Evolutionary conservation across 352 stramenopile species (phyloP), one percentile per base, ranked within the genome.

Genomic region (Pythium chondricola): DNA sequence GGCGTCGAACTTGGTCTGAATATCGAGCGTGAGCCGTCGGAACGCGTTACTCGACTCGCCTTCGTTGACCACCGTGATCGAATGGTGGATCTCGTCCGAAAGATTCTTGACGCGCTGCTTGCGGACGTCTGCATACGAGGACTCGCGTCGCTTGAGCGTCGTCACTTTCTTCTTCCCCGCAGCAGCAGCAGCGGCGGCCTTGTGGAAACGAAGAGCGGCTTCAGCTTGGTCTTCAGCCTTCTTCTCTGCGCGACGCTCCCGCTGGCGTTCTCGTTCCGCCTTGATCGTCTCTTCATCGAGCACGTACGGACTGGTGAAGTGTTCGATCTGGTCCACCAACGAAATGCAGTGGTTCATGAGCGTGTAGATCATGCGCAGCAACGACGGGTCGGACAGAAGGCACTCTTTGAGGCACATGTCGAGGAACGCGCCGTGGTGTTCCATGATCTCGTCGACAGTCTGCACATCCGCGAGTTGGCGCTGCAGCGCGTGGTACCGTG

Each of bases 341-440:
- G 88, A 73, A 31, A 97, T 79, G 58, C 96, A 99, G 14, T 97
- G 96, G 11, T 87, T 98, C 89, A 99, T 96, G 43, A 99, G 74
- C 60, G 96, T 98, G 8, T 90, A 96, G 26, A 98, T 74, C 22
- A 94, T 85, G 3, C 83, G 70, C 29, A 99, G 74, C 2, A 99
- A 63, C n/a, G 96, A 82, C 21, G 85, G 87, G 58, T 98, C 97
- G 0, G 94, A 98, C 33, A 99, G 69, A 25, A 99, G 69, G 40
- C 95, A 99, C 53, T 99, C 95, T 58, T 97, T 97, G 24, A 99
- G 55, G 44, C 95, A 97, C 44, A 88, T 85, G 54, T 98, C 88
- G 2, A 99, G 75, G 56, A 99, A 99, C 30, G 96, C 77, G 35
- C 93, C 78, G 69, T 99, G 97, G 30, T 85, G 72, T 24, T 85